These are phyloP conservation scores for Mortierella sp. DNA, from an alignment of 371 early-diverging fungal genomes.

Conservation along the genomic window DNA sequence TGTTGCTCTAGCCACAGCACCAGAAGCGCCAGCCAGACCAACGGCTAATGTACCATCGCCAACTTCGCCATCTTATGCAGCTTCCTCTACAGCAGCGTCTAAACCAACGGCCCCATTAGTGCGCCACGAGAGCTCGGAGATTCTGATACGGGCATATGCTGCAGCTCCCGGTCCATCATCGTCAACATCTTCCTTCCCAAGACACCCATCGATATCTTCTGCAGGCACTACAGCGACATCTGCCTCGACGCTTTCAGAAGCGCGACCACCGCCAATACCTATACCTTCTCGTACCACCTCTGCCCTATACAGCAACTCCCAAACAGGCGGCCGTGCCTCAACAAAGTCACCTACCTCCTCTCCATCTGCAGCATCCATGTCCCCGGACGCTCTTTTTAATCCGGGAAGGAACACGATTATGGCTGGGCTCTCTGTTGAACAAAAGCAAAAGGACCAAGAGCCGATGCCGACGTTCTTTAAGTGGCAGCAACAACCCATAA, in stretches of 20 bases:
- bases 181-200: background rate
- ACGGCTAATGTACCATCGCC: background rate
- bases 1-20: background rate
- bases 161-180: too few relatives aligned
- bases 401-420: conserved; percentile 19
- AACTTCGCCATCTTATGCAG: background rate
- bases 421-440: conserved; percentile 3
- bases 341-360: background rate
- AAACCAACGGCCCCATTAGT: background rate
- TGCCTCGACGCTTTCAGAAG: too few relatives aligned
- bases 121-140: background rate
- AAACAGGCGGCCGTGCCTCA: background rate
- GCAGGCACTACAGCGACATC: background rate
- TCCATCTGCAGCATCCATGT: background rate
- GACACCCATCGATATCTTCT: background rate
- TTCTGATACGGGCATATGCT: conserved; percentile 1
- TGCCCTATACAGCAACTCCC: too few relatives aligned
- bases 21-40: background rate
- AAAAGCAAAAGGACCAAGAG: conserved; percentile 3
- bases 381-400: conserved; percentile 21
- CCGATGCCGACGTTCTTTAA: conserved; percentile 30
- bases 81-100: background rate
- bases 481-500: conserved; percentile 9
- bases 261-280: background rate
- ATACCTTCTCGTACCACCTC: background rate